Base-by-base conservation (phyloP, 176 grass and related monocot genomes). In the Avena sativa region DNA sequence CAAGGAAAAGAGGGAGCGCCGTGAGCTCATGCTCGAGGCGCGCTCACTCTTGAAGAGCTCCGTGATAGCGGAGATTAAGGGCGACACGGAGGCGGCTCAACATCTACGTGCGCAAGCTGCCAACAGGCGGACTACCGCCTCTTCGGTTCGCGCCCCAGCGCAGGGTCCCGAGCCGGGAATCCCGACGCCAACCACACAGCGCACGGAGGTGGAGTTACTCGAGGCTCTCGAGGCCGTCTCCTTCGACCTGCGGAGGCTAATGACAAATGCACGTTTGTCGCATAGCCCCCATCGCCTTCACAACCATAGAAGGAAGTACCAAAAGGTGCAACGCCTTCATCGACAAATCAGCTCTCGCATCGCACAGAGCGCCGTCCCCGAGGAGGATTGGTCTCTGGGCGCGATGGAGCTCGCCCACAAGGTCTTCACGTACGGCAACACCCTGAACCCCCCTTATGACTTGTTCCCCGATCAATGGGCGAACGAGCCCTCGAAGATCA, bases 141-240 rank as follows among this genome's bases (percentile, higher is more conserved):
- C 43, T 3, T 1, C 44, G 0, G 0, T 53, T 2, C 20, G 9
- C 0, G 0, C n/a, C 6, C 12, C 57, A 12, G 9, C 12, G 1
- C 36, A 19, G 3, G 4, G 20, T 0, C 2, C 6, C 2, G 3
- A 9, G 0, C 10, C 10, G 4, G 19, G 15, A 1, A 9, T 8
- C 0, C 36, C 77, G 9, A 9, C 5, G 0, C 20, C 6, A 2
- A 14, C 36, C 1, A 38, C 60, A 5, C 36, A 44, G 0, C 6
- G 13, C 6, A 47, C n/a, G 0, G 12, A 47, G 5, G 78, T 63
- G 1, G 78, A 79, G 36, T 9, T 63, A 0, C 12, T 81, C 0
- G 12, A 62, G 5, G 78, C 56, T 4, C 23, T 79, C 0, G 57
- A 79, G 8, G 57, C 12, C 2, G 38, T 47, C 46, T 81, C 46